Percentiles rank a stretch among this genome's conserved stretches.
These are phyloP conservation scores for Verticillium tricorpus DNA, from an alignment of 2,329 filamentous ascomycete genomes.

Conservation along the genomic window DNA sequence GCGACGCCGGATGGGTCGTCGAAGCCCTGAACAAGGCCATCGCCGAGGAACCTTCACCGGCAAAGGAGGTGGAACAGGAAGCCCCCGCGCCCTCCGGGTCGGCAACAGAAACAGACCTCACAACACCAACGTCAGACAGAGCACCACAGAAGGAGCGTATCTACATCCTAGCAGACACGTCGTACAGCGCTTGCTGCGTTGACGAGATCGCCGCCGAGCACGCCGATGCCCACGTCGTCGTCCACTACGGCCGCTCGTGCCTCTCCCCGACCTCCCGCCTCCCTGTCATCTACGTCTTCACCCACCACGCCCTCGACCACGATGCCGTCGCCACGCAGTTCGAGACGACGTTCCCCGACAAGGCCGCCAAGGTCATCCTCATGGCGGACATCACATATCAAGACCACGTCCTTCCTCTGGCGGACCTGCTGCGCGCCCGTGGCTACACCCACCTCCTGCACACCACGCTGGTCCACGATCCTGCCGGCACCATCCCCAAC, in stretches of 20 bases:
- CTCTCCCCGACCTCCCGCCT: conserved; percentile 83
- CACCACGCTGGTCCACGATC: conserved; percentile 72
- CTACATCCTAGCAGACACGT: conserved; percentile 90
- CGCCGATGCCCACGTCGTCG: conserved; percentile 80
- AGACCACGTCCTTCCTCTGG: conserved; percentile 62
- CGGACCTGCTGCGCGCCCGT: conserved; percentile 43
- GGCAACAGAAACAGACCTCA: conserved; percentile 1
- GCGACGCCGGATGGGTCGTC: conserved; percentile 77
- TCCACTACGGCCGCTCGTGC: conserved; percentile 92
- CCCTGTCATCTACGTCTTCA: conserved; percentile 89
- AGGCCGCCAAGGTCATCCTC: conserved; percentile 60
- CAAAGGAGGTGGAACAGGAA: not conserved
- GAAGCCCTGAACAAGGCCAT: conserved; percentile 48
- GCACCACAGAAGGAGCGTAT: conserved; percentile 36
- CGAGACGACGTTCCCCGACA: conserved; percentile 60
- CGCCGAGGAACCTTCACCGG: conserved; percentile 12
- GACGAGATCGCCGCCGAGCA: conserved; percentile 97
- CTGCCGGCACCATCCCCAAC: conserved; percentile 79
- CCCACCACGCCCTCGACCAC: conserved; percentile 63
- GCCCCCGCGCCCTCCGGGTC: not conserved
- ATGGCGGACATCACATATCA: conserved; percentile 90
- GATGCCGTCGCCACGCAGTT: conserved; percentile 55
- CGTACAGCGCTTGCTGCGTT: conserved; percentile 94
- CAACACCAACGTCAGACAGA: not conserved
- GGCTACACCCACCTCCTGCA: conserved; percentile 70